Conservation (phyloP, 176 grass and related monocot species). For the Stipa capillata region DNA sequence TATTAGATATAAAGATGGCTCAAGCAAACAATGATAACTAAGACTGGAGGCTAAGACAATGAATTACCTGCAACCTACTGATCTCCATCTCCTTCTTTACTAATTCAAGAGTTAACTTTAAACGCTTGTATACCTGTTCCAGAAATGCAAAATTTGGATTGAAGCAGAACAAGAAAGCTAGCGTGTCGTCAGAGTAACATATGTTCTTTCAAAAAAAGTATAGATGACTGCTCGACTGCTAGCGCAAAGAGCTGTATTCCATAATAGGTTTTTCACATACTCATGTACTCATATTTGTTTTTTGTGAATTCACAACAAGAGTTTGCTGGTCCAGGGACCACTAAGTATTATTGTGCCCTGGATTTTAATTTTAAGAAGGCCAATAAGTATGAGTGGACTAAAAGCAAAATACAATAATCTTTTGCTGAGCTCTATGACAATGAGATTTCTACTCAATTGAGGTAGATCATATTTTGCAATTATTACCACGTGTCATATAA, state of each 20-base stretch:
- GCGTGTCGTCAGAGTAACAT: neutral
- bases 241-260: neutral
- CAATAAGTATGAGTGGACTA: neutral
- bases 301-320: neutral
- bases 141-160: slow-evolving; percentile 25
- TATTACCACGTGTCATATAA: neutral
- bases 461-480: neutral
- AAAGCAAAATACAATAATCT: neutral
- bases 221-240: neutral
- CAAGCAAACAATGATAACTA: slow-evolving; percentile 5
- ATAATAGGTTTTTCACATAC: neutral
- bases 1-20: slow-evolving; percentile 8
- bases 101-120: slow-evolving; percentile 91
- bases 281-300: neutral
- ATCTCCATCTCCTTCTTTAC: slow-evolving; percentile 99
- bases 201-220: neutral
- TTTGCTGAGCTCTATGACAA: neutral
- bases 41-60: neutral
- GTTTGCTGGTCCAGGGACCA: neutral
- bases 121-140: slow-evolving; percentile 85
- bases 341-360: neutral
- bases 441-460: slow-evolving; percentile 5
- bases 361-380: neutral
- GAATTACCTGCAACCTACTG: slow-evolving; percentile 87
- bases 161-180: slow-evolving; percentile 18